A percentile compares a stretch with the other conserved stretches of the same genome.
phyloP scores from a whole-genome alignment of 225 moss, liverwort and hornwort genomes.

The Rhytidiadelphus loreus region DNA sequence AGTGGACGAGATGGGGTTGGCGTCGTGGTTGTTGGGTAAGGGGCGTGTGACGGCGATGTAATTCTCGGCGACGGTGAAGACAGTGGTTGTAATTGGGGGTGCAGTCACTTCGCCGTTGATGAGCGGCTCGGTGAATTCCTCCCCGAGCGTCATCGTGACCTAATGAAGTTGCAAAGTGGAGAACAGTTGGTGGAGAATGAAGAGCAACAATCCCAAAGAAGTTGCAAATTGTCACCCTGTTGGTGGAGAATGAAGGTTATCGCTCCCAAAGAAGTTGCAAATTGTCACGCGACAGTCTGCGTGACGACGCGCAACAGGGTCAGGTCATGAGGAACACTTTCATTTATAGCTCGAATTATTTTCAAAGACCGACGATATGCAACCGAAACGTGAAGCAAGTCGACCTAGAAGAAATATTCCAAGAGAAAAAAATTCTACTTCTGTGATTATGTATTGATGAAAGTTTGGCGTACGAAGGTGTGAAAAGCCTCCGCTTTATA shows the following conservation, averaged over 20 bases:
- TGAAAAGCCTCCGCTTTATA: too few relatives aligned
- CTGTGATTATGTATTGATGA: neutral
- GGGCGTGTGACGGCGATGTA: constrained; percentile 5
- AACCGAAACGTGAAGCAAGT: neutral
- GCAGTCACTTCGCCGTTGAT: constrained; percentile 20
- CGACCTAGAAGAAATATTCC: neutral
- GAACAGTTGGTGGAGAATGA: neutral
- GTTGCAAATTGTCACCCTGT: neutral
- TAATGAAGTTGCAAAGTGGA: neutral
- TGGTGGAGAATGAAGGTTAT: neutral
- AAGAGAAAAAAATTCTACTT: too few relatives aligned
- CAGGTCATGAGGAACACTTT: neutral
- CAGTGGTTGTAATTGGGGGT: neutral
- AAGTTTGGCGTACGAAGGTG: neutral
- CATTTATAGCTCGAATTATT: neutral
- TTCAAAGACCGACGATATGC: neutral
- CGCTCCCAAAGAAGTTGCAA: neutral
- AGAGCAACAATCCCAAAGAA: neutral
- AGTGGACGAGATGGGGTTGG: constrained; percentile 5
- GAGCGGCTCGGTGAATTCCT: constrained; percentile 24
- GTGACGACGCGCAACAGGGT: neutral
- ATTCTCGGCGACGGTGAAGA: constrained; percentile 31
- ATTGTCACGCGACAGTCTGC: neutral
- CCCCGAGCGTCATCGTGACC: constrained; percentile 3
- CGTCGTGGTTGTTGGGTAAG: neutral